Evolutionary conservation across 352 stramenopile genomes (phyloP), one percentile per base, ranked within the genome.

Genomic region (Globisporangium radiosum): DNA sequence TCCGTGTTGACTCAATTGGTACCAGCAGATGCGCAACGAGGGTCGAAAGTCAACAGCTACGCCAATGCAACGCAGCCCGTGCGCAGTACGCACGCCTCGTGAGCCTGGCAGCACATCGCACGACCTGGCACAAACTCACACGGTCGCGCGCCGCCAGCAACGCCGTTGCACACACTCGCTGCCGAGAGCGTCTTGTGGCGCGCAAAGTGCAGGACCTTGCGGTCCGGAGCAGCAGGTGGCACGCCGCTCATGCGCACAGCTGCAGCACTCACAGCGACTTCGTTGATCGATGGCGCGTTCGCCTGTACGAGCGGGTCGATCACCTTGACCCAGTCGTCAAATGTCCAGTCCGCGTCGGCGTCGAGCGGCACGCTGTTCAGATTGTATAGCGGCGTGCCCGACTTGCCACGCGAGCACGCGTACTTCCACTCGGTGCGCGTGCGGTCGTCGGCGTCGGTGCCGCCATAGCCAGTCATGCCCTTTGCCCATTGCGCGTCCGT

Each of bases 391-490:
- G 84, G 84, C 15, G 81, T 94, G 13, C 84, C 84, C 33, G 81
- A 85, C 59, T 84, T 82, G 50, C 76, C 75, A 49, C 84, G 76
- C 2, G 84, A 76, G 66, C 84, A 94, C 45, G 78, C 73, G 71
- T 94, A 91, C 66, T 94, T 94, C 84, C 84, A 94, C 19, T 75
- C 73, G 51, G 80, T 69, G 51, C 84, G 79, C 3, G 75, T 65
- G 43, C 72, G 68, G 33, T 74, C 69, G 61, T 94, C 84, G 5
- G 75, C 76, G 36, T 83, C 70, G 5, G 81, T 92, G 62, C 84
- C 81, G 52, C 84, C 84, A 40, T 86, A 88, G 37, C 81, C 81
- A 0, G 76, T 88, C 79, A 92, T 92, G 38, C 73, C 76, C 17
- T 83, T 72, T 2, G 72, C 69, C 84, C 84, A 94, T 43, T 92